Percentiles rank a stretch among this genome's conserved stretches.
These are phyloP conservation scores for Lepiota brunneoincarnata DNA, from an alignment of 768 basidiomycete genomes.

Conservation along the genomic window DNA sequence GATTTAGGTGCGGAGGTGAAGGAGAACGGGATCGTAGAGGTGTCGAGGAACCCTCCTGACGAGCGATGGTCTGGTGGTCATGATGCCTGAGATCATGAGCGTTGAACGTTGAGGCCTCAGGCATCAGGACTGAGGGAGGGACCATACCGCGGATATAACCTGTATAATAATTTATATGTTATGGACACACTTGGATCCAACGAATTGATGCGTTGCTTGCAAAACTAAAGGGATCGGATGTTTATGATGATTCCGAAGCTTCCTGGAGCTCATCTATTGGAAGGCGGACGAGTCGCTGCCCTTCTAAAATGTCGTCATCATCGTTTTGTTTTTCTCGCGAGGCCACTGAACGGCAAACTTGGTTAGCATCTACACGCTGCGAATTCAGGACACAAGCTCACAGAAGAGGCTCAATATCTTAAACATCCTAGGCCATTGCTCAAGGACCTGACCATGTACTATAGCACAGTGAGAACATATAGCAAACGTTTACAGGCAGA, in stretches of 20 bases:
- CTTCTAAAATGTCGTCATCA: slow-evolving; percentile 25
- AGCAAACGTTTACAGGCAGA: not conserved
- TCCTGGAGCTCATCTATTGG: slow-evolving; percentile 64
- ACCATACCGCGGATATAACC: not conserved
- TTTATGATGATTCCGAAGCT: slow-evolving; percentile 18
- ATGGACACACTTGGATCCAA: not conserved
- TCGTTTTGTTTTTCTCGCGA: slow-evolving; percentile 36
- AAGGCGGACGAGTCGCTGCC: slow-evolving; percentile 70
- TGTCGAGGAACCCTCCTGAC: slow-evolving; percentile 43
- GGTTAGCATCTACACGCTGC: no score
- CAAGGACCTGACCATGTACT: slow-evolving; percentile 78
- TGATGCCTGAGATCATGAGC: slow-evolving; percentile 23
- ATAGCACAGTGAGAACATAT: not conserved
- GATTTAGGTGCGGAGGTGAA: slow-evolving; percentile 45
- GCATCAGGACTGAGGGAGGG: not conserved
- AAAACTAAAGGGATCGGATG: no score
- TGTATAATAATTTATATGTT: not conserved
- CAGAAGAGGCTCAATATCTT: slow-evolving; percentile 68
- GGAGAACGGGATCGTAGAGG: slow-evolving; percentile 40
- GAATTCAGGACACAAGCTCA: slow-evolving; percentile 22
- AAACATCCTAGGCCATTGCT: slow-evolving; percentile 85
- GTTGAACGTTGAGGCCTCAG: not conserved
- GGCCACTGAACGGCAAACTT: slow-evolving; percentile 37
- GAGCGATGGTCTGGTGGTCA: slow-evolving; percentile 40
- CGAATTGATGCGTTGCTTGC: not conserved